Conservation (phyloP, 192 early-diverging fungal genomes). For the Entomortierella lignicola region DNA sequence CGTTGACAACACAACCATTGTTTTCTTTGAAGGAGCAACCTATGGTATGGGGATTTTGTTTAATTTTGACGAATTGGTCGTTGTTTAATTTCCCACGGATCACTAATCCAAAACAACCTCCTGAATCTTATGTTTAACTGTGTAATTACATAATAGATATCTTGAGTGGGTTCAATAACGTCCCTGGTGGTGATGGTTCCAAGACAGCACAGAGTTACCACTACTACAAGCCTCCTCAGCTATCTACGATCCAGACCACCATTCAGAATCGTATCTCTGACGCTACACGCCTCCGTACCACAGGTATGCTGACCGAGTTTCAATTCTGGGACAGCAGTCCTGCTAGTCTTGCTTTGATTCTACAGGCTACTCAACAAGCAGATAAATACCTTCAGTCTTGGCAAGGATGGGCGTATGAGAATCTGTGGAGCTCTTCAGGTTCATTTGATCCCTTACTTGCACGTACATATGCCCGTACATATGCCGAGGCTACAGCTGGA, state of each 20-base stretch:
- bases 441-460: constrained; percentile 38
- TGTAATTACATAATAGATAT: constrained; percentile 22
- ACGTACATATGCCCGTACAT: constrained; percentile 49
- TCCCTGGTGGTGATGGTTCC: constrained; percentile 63
- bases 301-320: constrained; percentile 66
- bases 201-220: constrained; percentile 64
- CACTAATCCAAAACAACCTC: neutral
- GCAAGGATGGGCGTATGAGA: constrained; percentile 70
- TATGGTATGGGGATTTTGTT: constrained; percentile 43
- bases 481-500: constrained; percentile 56
- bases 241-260: constrained; percentile 48
- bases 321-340: constrained; percentile 58
- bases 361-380: constrained; percentile 51
- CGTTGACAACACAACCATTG: constrained; percentile 62
- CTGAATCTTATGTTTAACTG: neutral
- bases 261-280: constrained; percentile 58
- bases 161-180: constrained; percentile 54
- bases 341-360: constrained; percentile 46
- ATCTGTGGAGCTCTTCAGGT: constrained; percentile 38
- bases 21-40: constrained; percentile 69
- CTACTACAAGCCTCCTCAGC: constrained; percentile 63
- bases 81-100: neutral
- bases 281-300: constrained; percentile 56
- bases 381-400: constrained; percentile 63
- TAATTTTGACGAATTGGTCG: too few relatives aligned